Conservation (phyloP, 1,284 basidiomycete genomes). For the Rhodotorula sp. region DNA sequence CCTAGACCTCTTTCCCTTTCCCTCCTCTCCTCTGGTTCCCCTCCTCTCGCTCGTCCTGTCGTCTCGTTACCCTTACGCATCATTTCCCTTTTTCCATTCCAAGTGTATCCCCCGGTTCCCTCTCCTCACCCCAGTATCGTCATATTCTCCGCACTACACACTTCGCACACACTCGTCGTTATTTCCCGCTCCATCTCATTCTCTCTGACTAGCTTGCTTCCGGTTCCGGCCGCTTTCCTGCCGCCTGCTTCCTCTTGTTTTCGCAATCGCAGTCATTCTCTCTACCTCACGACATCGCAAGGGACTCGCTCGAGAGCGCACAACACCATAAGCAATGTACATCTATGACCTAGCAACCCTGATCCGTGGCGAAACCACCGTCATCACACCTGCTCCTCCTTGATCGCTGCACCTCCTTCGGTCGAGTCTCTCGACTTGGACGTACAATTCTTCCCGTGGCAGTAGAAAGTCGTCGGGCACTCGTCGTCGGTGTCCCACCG, state of each 20-base stretch:
- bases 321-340: background rate
- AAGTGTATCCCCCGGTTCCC: background rate
- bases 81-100: background rate
- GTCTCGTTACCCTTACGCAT: conserved; percentile 1
- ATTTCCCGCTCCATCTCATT: no score
- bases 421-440: background rate
- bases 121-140: background rate
- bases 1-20: background rate
- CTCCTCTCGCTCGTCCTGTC: conserved; percentile 1
- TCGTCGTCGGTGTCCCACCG: no score
- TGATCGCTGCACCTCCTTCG: background rate
- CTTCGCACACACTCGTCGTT: no score
- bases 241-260: background rate
- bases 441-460: background rate
- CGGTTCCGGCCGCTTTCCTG: no score
- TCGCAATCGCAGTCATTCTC: background rate
- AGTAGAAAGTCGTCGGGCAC: no score
- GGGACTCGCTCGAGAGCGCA: background rate
- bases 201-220: no score
- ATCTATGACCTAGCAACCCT: no score
- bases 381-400: background rate
- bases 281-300: no score
- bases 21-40: background rate
- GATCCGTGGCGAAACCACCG: no score
- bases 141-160: background rate